Percentiles rank a stretch among this genome's conserved stretches.
Conservation (phyloP, 257 asterid genomes). For the Gynochthodes officinalis region DNA sequence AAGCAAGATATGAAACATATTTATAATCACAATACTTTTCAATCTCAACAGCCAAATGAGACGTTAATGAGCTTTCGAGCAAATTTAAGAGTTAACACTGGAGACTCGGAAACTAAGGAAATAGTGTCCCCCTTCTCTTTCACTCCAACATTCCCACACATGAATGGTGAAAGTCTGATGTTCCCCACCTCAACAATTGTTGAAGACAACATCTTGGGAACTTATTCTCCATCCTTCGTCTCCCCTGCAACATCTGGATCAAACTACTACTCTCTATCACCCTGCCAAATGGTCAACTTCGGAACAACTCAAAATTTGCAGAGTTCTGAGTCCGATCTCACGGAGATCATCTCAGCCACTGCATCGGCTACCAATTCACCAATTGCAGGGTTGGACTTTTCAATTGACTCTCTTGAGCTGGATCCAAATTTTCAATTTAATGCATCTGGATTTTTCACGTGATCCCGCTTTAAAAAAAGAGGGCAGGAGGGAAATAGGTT, state of each 20-base stretch:
- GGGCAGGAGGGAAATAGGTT: constrained; percentile 5
- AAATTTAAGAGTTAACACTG: constrained; percentile 56
- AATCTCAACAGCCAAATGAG: constrained; percentile 38
- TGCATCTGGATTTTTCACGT: constrained; percentile 45
- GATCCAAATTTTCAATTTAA: constrained; percentile 57
- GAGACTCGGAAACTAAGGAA: constrained; percentile 35
- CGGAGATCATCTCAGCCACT: constrained; percentile 54
- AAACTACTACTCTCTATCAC: constrained; percentile 32
- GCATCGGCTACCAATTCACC: constrained; percentile 74
- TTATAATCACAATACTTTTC: constrained; percentile 13
- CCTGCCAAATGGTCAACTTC: constrained; percentile 24
- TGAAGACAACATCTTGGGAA: constrained; percentile 41
- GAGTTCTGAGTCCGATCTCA: constrained; percentile 39
- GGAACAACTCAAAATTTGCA: constrained; percentile 25
- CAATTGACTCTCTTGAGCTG: constrained; percentile 36
- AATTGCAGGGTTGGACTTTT: constrained; percentile 59
- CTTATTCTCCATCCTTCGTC: constrained; percentile 42
- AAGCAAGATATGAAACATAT: constrained; percentile 37
- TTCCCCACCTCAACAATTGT: constrained; percentile 37
- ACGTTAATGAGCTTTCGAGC: constrained; percentile 41
- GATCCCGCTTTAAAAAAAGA: constrained; percentile 19
- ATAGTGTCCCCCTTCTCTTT: constrained; percentile 45
- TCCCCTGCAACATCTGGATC: constrained; percentile 47
- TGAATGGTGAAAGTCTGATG: constrained; percentile 32
- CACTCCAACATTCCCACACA: constrained; percentile 43